These are phyloP conservation scores for Castanea mollissima DNA, from an alignment of 306 rosid species.

Conservation along the genomic window DNA sequence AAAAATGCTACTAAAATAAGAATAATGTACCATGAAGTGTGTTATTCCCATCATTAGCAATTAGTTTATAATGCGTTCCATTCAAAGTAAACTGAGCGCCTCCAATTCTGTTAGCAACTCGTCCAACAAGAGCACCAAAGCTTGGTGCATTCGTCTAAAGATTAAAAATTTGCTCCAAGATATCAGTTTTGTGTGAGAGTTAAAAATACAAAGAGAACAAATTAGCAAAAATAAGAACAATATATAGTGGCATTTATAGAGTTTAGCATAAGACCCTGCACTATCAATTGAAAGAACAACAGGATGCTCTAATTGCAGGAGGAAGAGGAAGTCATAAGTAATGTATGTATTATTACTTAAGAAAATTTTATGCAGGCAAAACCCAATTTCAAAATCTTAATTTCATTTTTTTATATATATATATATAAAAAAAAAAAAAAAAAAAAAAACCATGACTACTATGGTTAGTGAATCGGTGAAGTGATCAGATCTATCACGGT, in stretches of 20 bases:
- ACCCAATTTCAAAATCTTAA: background rate
- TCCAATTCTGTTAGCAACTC: conserved; percentile 85
- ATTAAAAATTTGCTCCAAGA: background rate
- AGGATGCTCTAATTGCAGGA: background rate
- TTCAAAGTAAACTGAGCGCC: conserved; percentile 71
- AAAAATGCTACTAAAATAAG: background rate
- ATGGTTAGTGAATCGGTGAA: background rate
- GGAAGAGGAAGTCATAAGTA: background rate
- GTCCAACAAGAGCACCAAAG: conserved; percentile 73
- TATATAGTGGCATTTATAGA: background rate
- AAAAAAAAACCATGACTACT: background rate
- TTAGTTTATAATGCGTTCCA: conserved; percentile 60
- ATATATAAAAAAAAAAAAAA: too few species aligned
- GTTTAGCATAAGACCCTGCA: background rate
- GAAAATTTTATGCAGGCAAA: background rate
- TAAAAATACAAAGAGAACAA: background rate
- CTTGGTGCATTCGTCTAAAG: conserved; percentile 63
- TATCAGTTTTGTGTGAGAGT: background rate
- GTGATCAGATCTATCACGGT: background rate
- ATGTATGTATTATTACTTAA: background rate
- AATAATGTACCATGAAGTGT: conserved; percentile 67
- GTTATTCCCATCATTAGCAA: conserved; percentile 71
- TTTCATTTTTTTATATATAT: background rate
- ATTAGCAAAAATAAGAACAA: background rate
- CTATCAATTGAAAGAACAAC: background rate